Conservation (phyloP, 495 filamentous ascomycete species). For the Aspergillus steynii region DNA sequence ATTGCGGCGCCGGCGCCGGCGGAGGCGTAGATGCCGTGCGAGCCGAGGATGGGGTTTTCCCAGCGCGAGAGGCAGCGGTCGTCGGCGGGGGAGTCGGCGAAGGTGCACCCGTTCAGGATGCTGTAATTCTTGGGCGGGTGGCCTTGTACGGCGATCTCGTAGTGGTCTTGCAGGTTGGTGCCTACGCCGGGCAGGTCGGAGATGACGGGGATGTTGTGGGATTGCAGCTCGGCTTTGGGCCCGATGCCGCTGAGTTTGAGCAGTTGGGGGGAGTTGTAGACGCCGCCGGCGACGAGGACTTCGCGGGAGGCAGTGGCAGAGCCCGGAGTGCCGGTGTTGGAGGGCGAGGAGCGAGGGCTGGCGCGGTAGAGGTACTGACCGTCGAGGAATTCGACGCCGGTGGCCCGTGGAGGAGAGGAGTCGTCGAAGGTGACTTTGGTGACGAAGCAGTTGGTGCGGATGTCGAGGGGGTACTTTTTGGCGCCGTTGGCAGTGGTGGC, state of each 20-base stretch:
- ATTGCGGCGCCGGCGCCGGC: slow-evolving; percentile 49
- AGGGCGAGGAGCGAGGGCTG: slow-evolving; percentile 38
- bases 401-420: slow-evolving; percentile 49
- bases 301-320: slow-evolving; percentile 52
- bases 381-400: slow-evolving; percentile 63
- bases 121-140: slow-evolving; percentile 43
- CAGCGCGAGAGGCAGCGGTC: slow-evolving; percentile 53
- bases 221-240: slow-evolving; percentile 44
- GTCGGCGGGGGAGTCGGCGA: slow-evolving; percentile 27
- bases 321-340: slow-evolving; percentile 40
- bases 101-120: slow-evolving; percentile 46
- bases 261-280: slow-evolving; percentile 62
- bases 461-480: slow-evolving; percentile 57
- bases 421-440: slow-evolving; percentile 60
- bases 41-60: slow-evolving; percentile 32
- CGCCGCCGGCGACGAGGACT: slow-evolving; percentile 61
- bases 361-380: slow-evolving; percentile 62
- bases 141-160: slow-evolving; percentile 53
- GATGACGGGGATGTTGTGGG: slow-evolving; percentile 50
- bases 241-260: slow-evolving; percentile 67
- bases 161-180: slow-evolving; percentile 66
- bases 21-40: slow-evolving; percentile 50
- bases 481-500: slow-evolving; percentile 51
- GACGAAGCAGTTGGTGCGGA: slow-evolving; percentile 60
- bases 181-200: slow-evolving; percentile 61